Conservation (phyloP, 1,139 yeast genomes). For the Geotrichum armillariae region DNA sequence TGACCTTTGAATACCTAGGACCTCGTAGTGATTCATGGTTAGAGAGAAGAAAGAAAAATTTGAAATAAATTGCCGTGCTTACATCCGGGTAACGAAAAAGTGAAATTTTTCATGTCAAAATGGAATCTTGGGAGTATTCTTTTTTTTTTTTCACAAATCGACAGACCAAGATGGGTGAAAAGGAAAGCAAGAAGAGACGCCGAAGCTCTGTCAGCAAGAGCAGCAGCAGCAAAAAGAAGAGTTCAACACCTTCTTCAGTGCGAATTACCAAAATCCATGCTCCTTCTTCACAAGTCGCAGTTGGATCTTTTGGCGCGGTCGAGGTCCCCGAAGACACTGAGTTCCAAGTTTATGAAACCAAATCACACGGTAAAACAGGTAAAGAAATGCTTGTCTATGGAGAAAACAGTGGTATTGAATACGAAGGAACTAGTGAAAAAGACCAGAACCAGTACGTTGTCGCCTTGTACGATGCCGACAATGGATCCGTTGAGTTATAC, state of each 20-base stretch:
- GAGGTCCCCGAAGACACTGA: conserved; percentile 56
- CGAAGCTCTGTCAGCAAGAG: conserved; percentile 6
- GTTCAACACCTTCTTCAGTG: conserved; percentile 3
- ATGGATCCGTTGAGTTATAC: conserved; percentile 59
- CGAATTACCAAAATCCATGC: conserved; percentile 12
- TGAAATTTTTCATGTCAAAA: not conserved
- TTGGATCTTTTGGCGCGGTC: conserved; percentile 72
- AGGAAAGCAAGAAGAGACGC: conserved; percentile 23
- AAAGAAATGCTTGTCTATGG: conserved; percentile 64
- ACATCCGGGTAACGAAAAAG: conserved; percentile 4
- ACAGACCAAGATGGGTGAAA: conserved; percentile 20
- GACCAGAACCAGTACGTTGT: conserved; percentile 35
- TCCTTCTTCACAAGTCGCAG: conserved; percentile 26
- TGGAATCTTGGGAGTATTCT: not conserved
- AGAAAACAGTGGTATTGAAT: conserved; percentile 69
- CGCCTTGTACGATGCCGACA: conserved; percentile 68
- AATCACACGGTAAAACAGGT: conserved; percentile 40
- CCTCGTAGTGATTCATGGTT: conserved; percentile 49
- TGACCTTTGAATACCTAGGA: conserved; percentile 47
- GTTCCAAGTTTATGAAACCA: conserved; percentile 61
- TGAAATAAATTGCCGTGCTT: not conserved
- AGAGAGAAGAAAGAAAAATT: too few species aligned
- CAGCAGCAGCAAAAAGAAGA: conserved; percentile 11
- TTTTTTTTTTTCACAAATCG: not conserved
- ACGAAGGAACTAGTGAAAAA: conserved; percentile 58